These are phyloP conservation scores for Aspergillus thermomutatus DNA, from an alignment of 2,329 filamentous ascomycete genomes.

Conservation along the genomic window DNA sequence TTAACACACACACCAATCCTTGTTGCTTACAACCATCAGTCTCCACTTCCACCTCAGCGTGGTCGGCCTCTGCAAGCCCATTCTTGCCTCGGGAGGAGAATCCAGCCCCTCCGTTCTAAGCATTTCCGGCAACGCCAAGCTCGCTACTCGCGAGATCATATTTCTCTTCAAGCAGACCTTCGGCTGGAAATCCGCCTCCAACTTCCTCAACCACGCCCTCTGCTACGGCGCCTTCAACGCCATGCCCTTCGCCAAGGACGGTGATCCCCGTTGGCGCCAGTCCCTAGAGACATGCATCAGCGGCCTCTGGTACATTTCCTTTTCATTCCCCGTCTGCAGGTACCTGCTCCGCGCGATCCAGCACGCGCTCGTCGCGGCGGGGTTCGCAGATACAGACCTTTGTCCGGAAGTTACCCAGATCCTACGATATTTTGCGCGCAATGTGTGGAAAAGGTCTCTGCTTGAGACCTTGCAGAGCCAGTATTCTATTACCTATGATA, in stretches of 20 bases:
- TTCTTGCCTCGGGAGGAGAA: background rate
- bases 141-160: background rate
- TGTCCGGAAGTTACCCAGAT: background rate
- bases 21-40: background rate
- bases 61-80: background rate
- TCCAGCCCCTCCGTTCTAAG: background rate
- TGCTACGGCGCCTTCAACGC: background rate
- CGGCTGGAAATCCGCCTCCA: background rate
- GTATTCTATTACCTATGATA: background rate
- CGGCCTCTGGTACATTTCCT: background rate
- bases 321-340: background rate
- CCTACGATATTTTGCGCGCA: background rate
- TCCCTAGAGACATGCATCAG: background rate
- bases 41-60: background rate
- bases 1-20: background rate
- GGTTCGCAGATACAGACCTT: background rate
- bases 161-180: background rate
- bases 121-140: background rate
- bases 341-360: background rate
- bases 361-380: background rate
- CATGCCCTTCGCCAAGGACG: background rate
- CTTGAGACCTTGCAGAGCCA: background rate
- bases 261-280: background rate
- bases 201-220: background rate
- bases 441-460: background rate